Evolutionary conservation across 352 stramenopile genomes (phyloP), one percentile per base, ranked within the genome.

Genomic region (Phytophthora multivora): DNA sequence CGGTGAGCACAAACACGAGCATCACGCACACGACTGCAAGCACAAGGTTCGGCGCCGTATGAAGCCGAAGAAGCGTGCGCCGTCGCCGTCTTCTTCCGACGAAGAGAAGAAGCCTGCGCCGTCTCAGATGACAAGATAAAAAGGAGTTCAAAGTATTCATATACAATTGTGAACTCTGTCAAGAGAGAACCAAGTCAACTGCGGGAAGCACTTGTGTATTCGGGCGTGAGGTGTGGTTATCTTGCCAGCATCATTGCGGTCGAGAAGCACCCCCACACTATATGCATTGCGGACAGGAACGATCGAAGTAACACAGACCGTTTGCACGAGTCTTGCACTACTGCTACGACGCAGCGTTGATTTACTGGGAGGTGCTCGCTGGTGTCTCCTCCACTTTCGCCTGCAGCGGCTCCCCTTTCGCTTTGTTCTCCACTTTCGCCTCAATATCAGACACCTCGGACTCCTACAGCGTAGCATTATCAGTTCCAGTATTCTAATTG

Each of bases 51-150:
- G 39, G 23, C 62, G 50, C 25, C 68, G 57, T 57, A 53, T 42
- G 28, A 66, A 35, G 30, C 57, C 62, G n/a, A 73, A 80, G 46
- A 78, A 78, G 54, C 65, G 60, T 23, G 42, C 19, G 12, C 66
- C 63, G 2, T 76, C 69, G 18, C 66, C 72, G 6, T 73, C 65
- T 23, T 73, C 72, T 23, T 80, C 65, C 11, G 65, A 76, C 26
- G 66, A 80, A 10, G 69, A 80, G 35, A 71, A 75, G 41, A 68
- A 55, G 50, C 46, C 58, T 39, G 35, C 58, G 19, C 54, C 58
- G 15, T 54, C 58, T 26, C 73, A 82, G 46, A 66, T 67, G 38
- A 57, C 7, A 38, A 55, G 13, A 33, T 21, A 31, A 48, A 61
- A n/a, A 33, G 28, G 28, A 33, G 9, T 12, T 33, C 41, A 59